Conservation (phyloP, 371 early-diverging fungal species). For the Batkoa obscura region DNA sequence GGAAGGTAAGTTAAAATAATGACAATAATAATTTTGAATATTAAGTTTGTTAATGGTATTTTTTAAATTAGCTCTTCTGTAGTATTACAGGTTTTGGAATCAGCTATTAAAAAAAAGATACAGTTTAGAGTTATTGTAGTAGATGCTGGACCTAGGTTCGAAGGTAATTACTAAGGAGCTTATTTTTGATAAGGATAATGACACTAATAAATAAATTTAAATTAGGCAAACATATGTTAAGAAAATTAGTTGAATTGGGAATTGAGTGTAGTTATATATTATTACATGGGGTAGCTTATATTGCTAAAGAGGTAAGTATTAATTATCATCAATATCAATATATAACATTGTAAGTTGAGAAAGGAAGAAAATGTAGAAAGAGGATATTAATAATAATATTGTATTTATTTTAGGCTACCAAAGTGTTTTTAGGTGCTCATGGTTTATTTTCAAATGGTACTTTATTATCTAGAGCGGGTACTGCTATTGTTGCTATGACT, state of each 20-base stretch:
- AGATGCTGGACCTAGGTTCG: slow-evolving; percentile 77
- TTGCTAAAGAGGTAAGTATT: background rate
- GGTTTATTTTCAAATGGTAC: slow-evolving; percentile 85
- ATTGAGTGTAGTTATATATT: slow-evolving; percentile 60
- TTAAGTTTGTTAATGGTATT: background rate
- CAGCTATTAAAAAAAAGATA: slow-evolving; percentile 53
- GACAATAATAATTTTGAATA: background rate
- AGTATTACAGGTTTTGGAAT: slow-evolving; percentile 52
- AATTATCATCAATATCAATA: background rate
- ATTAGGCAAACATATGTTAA: slow-evolving; percentile 43
- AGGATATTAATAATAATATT: slow-evolving; percentile 32
- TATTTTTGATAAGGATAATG: background rate
- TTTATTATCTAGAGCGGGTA: slow-evolving; percentile 79
- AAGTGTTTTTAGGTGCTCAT: slow-evolving; percentile 86
- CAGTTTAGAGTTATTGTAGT: slow-evolving; percentile 83
- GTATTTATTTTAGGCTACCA: slow-evolving; percentile 69
- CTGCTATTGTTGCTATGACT: slow-evolving; percentile 79
- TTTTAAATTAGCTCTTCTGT: slow-evolving; percentile 46
- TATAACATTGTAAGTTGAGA: too few relatives aligned
- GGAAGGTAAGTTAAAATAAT: slow-evolving; percentile 20
- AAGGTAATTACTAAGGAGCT: slow-evolving; percentile 27
- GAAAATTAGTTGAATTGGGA: slow-evolving; percentile 37
- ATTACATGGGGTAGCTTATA: slow-evolving; percentile 26
- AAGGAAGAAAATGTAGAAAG: too few relatives aligned
- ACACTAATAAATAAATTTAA: background rate